Base-by-base conservation (phyloP, 345 rosid genomes). In the Euphorbia lathyris region DNA sequence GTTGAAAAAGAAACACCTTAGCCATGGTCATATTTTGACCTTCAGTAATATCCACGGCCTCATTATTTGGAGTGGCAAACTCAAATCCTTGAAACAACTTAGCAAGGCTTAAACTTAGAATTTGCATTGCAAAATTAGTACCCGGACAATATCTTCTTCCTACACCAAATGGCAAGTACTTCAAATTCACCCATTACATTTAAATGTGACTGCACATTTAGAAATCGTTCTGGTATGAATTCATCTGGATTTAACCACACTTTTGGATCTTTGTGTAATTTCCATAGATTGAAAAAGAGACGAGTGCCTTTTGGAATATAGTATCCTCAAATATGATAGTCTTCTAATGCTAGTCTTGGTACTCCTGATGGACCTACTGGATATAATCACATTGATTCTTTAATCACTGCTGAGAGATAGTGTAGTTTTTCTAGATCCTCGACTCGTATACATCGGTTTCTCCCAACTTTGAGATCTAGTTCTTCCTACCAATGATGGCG, bases 281-380 rank as follows among this genome's bases (percentile, higher is more conserved):
- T 66, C 58, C 69, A 66, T 5, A 66, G 9, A 47, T 66, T 19
- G 9, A 25, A 10, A 29, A 66, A 29, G 9, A 66, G 2, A 17
- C 43, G 69, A 9, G 69, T 48, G 3, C 58, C 69, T 66, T 66
- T 66, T 0, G 69, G 69, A 25, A 66, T 45, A 29, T 5, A 19
- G 5, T 66, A 50, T 5, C 58, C 58, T 7, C 25, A 27, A 0
- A 66, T 19, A 17, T 0, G 1, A 30, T 58, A 66, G 30, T 66
- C 69, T 30, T 66, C 69, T 19, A 16, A 4, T 30, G 22, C 69
- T 38, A 27, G 43, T 4, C 36, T 27, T 9, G 69, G 77, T 43
- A 63, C 80, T 11, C 72, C 69, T 20, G 80, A 59, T 20, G 86
- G 78, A 0, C 38, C 67, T 0, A 83, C 62, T 0, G 85, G 86